Evolutionary conservation across 805 yeast species (phyloP).

Genomic region (Spathaspora boniae): DNA sequence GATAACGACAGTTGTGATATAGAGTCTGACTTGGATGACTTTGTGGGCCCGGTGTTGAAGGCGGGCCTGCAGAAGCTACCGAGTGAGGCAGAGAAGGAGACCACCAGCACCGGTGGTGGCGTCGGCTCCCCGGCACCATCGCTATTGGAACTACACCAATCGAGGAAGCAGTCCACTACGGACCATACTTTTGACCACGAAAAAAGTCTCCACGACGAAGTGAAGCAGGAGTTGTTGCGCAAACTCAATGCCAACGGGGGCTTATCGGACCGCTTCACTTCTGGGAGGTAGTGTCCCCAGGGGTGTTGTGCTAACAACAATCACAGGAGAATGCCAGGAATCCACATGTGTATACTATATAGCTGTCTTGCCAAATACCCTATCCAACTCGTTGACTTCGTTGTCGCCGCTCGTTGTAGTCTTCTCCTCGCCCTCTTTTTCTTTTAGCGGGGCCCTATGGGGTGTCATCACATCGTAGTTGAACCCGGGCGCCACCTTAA

Average conservation of each 20-base stretch:
- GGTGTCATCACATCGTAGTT: slow-evolving; percentile 31
- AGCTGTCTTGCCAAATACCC: slow-evolving; percentile 22
- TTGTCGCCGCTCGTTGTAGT: slow-evolving; percentile 1
- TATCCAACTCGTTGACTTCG: slow-evolving; percentile 23
- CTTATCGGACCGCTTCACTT: slow-evolving; percentile 9
- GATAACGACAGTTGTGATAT: not conserved
- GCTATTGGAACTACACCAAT: slow-evolving; percentile 6
- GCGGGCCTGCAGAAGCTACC: not conserved
- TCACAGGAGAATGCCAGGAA: too few relatives aligned
- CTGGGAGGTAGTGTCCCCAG: not conserved
- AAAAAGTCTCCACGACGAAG: slow-evolving; percentile 9
- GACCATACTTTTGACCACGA: slow-evolving; percentile 9
- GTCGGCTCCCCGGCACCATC: not conserved
- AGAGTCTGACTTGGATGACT: slow-evolving; percentile 7
- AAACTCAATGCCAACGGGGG: slow-evolving; percentile 10
- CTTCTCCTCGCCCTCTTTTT: not conserved
- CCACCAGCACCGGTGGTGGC: not conserved
- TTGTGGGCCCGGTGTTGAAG: slow-evolving; percentile 4
- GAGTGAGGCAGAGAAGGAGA: not conserved
- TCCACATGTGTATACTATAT: slow-evolving; percentile 8
- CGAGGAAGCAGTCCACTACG: not conserved
- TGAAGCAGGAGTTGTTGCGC: slow-evolving; percentile 10
- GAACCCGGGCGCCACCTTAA: slow-evolving; percentile 41
- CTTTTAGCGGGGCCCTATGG: slow-evolving; percentile 10
- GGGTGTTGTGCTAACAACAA: not conserved